Percentiles rank a stretch among this genome's conserved stretches.
phyloP scores from a whole-genome alignment of 2,329 filamentous ascomycete genomes.

The Rhexocercosporidium sp. region DNA sequence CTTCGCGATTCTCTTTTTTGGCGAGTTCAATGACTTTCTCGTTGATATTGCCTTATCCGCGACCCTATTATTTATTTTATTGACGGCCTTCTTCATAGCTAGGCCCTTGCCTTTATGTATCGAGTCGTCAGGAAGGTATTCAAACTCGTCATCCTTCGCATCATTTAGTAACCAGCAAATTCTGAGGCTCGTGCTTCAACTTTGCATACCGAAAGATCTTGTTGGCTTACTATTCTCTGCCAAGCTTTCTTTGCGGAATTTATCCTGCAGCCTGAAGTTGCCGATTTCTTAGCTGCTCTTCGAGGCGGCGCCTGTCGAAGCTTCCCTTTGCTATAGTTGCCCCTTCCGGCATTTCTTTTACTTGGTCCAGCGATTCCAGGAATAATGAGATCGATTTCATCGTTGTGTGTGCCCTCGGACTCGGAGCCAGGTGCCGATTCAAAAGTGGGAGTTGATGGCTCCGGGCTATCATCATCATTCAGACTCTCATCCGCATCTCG shows the following conservation, averaged over 20 bases:
- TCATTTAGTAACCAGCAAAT: not conserved
- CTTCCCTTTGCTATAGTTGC: not conserved
- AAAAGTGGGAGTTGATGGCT: not conserved
- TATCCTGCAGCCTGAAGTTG: not conserved
- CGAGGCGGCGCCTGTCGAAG: no score
- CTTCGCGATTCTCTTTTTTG: not conserved
- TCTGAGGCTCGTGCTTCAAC: not conserved
- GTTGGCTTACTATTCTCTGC: not conserved
- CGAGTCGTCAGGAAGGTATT: not conserved
- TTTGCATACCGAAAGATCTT: not conserved
- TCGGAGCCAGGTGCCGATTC: not conserved
- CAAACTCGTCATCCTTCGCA: not conserved
- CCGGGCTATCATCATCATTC: conserved; percentile 8
- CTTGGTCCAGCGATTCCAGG: not conserved
- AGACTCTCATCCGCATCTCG: not conserved
- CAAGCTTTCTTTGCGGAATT: not conserved
- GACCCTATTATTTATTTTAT: no score
- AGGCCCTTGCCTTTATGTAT: not conserved
- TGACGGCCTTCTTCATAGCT: not conserved
- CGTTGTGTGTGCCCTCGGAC: not conserved
- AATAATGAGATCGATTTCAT: not conserved
- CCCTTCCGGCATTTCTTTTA: no score
- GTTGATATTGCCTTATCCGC: not conserved
- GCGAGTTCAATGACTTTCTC: not conserved
- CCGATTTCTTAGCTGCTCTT: not conserved